These are phyloP conservation scores for Kokia cookei DNA, from an alignment of 441 rosid genomes.

Conservation along the genomic window DNA sequence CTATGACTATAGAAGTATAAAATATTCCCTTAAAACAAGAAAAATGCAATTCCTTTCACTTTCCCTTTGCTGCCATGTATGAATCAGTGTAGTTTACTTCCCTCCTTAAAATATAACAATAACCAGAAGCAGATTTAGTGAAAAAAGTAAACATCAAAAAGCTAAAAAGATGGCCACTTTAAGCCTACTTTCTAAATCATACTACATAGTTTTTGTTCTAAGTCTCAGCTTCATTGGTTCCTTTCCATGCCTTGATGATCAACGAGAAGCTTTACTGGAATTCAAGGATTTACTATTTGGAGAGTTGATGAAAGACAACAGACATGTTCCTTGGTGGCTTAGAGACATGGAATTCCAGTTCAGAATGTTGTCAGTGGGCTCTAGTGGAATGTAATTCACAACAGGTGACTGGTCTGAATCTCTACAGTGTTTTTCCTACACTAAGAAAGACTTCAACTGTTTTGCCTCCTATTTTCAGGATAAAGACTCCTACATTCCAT, in stretches of 20 bases:
- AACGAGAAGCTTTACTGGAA: slow-evolving; percentile 23
- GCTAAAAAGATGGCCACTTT: background rate
- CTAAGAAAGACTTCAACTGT: slow-evolving; percentile 5
- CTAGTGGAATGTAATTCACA: slow-evolving; percentile 14
- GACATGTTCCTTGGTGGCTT: background rate
- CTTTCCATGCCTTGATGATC: slow-evolving; percentile 16
- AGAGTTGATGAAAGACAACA: background rate
- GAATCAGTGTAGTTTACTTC: background rate
- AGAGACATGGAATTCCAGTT: slow-evolving; percentile 23
- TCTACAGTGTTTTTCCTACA: slow-evolving; percentile 1
- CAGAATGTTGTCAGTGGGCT: slow-evolving; percentile 27
- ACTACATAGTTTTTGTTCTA: slow-evolving; percentile 1
- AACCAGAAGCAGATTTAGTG: background rate
- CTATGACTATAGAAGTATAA: background rate
- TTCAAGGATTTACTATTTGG: slow-evolving; percentile 17
- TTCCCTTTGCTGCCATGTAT: background rate
- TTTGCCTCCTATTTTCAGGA: slow-evolving; percentile 18
- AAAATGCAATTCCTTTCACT: background rate
- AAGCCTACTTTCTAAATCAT: background rate
- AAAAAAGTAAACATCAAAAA: background rate
- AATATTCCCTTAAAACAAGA: background rate
- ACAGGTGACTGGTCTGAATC: slow-evolving; percentile 13
- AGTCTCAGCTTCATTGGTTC: background rate
- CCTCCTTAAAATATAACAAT: background rate
- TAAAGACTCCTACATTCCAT: slow-evolving; percentile 15